Evolutionary conservation across 2,329 filamentous ascomycete genomes (phyloP).

Genomic region (Colletotrichum sp.): DNA sequence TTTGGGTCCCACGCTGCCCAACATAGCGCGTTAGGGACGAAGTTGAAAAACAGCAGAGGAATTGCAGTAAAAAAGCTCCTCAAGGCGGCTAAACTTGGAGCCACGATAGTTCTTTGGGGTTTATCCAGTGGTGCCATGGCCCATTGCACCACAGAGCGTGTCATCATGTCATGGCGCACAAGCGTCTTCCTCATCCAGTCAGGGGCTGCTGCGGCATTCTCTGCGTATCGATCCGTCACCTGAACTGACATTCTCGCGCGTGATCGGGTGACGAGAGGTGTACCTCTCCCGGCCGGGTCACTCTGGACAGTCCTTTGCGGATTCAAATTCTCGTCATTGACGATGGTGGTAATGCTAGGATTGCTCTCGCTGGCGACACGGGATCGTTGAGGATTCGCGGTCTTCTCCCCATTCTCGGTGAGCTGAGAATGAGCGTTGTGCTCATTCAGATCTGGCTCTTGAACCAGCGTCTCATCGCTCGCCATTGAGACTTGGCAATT

Average conservation of each 20-base stretch:
- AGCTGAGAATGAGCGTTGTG: neutral
- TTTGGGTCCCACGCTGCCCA: neutral
- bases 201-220: neutral
- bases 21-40: neutral
- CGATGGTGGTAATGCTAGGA: neutral
- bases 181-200: neutral
- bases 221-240: neutral
- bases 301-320: neutral
- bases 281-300: neutral
- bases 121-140: neutral
- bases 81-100: neutral
- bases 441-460: neutral
- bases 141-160: neutral
- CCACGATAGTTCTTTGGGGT: neutral
- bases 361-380: neutral
- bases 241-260: neutral
- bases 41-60: neutral
- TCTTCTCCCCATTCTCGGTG: neutral
- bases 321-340: neutral
- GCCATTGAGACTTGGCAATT: neutral
- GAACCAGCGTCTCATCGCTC: neutral
- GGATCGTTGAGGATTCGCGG: neutral
- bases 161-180: neutral
- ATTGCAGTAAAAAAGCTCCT: neutral
- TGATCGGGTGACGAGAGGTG: neutral